These are phyloP conservation scores for Rhodotorula sp. DNA, from an alignment of 1,284 basidiomycete species.

Conservation along the genomic window DNA sequence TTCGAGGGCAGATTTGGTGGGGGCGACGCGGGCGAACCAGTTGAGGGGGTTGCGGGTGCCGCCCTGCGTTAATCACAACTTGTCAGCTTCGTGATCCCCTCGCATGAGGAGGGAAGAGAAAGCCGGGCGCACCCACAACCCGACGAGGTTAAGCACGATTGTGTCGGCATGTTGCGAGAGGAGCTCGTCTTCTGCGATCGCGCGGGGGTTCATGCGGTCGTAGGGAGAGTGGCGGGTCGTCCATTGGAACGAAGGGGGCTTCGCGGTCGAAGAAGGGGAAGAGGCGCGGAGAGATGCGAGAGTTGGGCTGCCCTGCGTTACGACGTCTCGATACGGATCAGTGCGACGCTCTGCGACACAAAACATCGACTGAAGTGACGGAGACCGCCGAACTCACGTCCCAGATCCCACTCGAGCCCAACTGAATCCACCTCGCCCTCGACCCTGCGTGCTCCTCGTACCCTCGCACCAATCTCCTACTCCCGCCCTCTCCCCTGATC, in stretches of 20 bases:
- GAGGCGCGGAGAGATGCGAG: conserved; percentile 16
- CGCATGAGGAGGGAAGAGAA: not conserved
- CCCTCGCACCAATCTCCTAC: conserved; percentile 48
- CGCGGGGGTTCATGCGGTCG: conserved; percentile 52
- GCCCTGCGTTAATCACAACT: conserved; percentile 45
- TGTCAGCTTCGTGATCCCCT: too few species aligned
- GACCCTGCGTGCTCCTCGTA: conserved; percentile 44
- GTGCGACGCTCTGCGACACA: not conserved
- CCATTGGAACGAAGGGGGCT: conserved; percentile 46
- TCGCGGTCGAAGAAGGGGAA: not conserved
- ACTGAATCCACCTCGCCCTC: conserved; percentile 56
- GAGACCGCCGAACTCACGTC: conserved; percentile 52
- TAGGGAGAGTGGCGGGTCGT: conserved; percentile 57
- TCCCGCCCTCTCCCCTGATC: conserved; percentile 55
- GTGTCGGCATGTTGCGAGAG: conserved; percentile 51
- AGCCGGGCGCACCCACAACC: conserved; percentile 54
- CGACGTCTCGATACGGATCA: not conserved
- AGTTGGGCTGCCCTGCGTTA: conserved; percentile 42
- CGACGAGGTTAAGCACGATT: conserved; percentile 62
- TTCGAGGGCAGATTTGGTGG: conserved; percentile 58
- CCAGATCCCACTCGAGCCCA: conserved; percentile 65
- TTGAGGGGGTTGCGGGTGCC: conserved; percentile 55
- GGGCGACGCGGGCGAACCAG: conserved; percentile 58
- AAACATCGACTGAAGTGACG: not conserved
- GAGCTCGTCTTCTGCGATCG: conserved; percentile 58